phyloP scores from a whole-genome alignment of 73 alveolate genomes.

The Paramecium octaurelia region DNA sequence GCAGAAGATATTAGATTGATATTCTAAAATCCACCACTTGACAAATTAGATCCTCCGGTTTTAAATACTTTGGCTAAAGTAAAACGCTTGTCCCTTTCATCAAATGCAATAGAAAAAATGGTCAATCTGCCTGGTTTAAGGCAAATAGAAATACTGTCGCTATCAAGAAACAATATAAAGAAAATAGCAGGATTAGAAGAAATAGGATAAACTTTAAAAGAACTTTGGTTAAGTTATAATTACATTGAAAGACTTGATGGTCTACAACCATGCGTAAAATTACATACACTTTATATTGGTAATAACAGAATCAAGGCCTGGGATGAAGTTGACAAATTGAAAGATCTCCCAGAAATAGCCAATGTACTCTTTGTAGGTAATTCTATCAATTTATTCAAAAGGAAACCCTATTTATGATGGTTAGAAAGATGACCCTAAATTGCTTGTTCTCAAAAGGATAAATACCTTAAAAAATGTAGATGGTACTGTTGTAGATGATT shows the following conservation, averaged over 20 bases:
- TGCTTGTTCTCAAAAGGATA: constrained; percentile 85
- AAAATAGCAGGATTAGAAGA: constrained; percentile 97
- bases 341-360: constrained; percentile 85
- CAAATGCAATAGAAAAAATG: constrained; percentile 93
- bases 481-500: constrained; percentile 78
- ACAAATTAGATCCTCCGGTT: constrained; percentile 92
- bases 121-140: constrained; percentile 88
- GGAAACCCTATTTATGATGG: constrained; percentile 91
- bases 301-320: constrained; percentile 86
- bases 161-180: constrained; percentile 96
- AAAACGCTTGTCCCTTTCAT: constrained; percentile 86
- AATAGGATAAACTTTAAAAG: constrained; percentile 93
- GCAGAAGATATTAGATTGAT: constrained; percentile 84
- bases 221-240: constrained; percentile 98
- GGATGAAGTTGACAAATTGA: constrained; percentile 91
- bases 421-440: constrained; percentile 83
- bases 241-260: constrained; percentile 97
- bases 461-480: constrained; percentile 88
- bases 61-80: constrained; percentile 70
- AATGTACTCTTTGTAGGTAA: constrained; percentile 78
- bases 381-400: neutral
- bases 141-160: constrained; percentile 89
- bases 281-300: constrained; percentile 85
- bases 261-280: constrained; percentile 89
- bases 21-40: constrained; percentile 91